Base-by-base conservation (phyloP, 1,284 basidiomycete species). In the Ustilago nuda region DNA sequence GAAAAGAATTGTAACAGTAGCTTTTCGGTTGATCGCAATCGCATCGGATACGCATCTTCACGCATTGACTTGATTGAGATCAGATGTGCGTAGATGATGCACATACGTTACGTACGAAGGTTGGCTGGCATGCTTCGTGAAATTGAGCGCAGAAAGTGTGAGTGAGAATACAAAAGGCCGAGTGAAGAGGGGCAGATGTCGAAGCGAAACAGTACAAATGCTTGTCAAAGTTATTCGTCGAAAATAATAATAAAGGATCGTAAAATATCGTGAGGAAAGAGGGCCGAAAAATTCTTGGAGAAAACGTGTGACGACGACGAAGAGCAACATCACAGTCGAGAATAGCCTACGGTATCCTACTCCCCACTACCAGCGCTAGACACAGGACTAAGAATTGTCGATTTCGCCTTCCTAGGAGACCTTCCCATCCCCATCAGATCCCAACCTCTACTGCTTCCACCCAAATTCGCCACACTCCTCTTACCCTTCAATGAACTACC, bases 371-470 rank as follows among this genome's bases (percentile, higher is more conserved):
- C 69, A n/a, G 69, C 69, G 30, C 69, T 74, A 4, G 66, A 66
- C 2, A 74, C 63, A 17, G 72, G 72, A 45, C 72, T 75, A 54
- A 75, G 36, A 43, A 75, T 64, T 12, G 67, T 62, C 36, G 67
- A 71, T 58, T 76, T 76, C 17, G 56, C 55, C 67, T 71, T 76
- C 13, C 72, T 59, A 4, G 72, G 72, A 30, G 61, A 64, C 13
- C 68, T 53, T 4, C 30, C 46, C 53, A 56, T 12, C 36, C 23
- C 43, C 54, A 57, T 66, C 70, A 59, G 54, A 66, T 1, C 36
- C 66, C 57, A 52, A 11, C 23, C 56, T 27, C 30, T 43, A 13
- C 61, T 50, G 7, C 35, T 48, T 4, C 59, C 48, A 2, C 67
- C 64, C 12, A 75, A n/a, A 30, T 71, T 76, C 19, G 68, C 72